Conservation (phyloP, 2,329 filamentous ascomycete genomes). For the Fusarium sp. region DNA sequence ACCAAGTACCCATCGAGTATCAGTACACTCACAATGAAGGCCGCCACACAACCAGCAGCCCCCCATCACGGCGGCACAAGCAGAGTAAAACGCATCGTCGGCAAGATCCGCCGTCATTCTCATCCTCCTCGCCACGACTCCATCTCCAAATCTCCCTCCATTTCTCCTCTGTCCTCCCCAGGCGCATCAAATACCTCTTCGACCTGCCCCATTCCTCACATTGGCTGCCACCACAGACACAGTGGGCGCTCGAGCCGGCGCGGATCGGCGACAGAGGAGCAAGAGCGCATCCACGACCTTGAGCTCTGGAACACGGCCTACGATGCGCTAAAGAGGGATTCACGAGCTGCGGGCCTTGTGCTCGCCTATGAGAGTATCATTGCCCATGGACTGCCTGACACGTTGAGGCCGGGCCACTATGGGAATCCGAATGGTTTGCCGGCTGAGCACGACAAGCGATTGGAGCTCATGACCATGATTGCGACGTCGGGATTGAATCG, state of each 20-base stretch:
- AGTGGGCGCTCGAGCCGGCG: constrained; percentile 29
- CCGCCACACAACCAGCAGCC: constrained; percentile 29
- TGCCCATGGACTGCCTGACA: constrained; percentile 53
- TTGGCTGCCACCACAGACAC: constrained; percentile 26
- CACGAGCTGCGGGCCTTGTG: constrained; percentile 51
- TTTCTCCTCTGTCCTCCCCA: constrained; percentile 32
- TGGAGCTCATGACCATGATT: constrained; percentile 51
- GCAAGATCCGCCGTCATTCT: constrained; percentile 43
- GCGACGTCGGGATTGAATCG: constrained; percentile 51
- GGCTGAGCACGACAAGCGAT: constrained; percentile 45
- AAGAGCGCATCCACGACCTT: constrained; percentile 44
- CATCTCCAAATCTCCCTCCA: constrained; percentile 10
- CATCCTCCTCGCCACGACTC: constrained; percentile 20
- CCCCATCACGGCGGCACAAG: constrained; percentile 24
- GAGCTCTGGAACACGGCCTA: constrained; percentile 56
- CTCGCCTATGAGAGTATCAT: constrained; percentile 56
- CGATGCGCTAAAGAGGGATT: constrained; percentile 51
- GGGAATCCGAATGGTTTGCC: constrained; percentile 43
- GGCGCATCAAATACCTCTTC: constrained; percentile 33
- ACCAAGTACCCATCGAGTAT: neutral
- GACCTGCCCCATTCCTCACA: constrained; percentile 27
- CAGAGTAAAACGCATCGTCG: constrained; percentile 44
- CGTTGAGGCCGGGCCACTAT: constrained; percentile 51
- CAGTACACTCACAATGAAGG: constrained; percentile 33
- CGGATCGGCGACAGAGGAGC: constrained; percentile 25